These are phyloP conservation scores for Leucocoprinus gongylophorus DNA, from an alignment of 1,284 basidiomycete genomes.

Conservation along the genomic window DNA sequence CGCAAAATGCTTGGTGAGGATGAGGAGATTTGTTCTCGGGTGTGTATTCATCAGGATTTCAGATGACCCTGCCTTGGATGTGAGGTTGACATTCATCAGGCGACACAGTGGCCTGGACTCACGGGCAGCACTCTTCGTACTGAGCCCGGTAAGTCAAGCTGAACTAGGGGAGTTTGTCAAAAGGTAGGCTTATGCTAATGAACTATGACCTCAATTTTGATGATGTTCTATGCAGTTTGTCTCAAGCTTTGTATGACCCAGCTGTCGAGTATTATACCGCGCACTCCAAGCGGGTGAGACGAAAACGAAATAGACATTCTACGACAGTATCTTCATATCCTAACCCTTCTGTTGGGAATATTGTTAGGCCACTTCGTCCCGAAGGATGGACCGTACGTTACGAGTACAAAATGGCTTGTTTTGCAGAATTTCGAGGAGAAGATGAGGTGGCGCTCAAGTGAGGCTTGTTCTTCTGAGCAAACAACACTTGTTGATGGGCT, in stretches of 20 bases:
- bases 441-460: constrained; percentile 83
- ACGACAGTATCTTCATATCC: constrained; percentile 44
- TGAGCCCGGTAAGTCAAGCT: constrained; percentile 78
- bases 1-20: constrained; percentile 72
- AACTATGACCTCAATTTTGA: not conserved
- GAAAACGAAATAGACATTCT: constrained; percentile 78
- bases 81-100: constrained; percentile 78
- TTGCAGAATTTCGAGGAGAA: constrained; percentile 91
- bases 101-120: constrained; percentile 86
- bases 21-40: not conserved
- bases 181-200: constrained; percentile 40
- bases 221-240: constrained; percentile 47
- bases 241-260: constrained; percentile 81
- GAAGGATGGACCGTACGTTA: constrained; percentile 96
- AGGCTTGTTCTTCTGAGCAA: constrained; percentile 16
- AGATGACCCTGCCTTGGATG: constrained; percentile 83
- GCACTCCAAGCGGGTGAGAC: constrained; percentile 84
- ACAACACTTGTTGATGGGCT: not conserved
- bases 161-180: constrained; percentile 84
- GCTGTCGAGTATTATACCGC: constrained; percentile 90
- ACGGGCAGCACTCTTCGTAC: constrained; percentile 87
- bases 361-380: constrained; percentile 57
- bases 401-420: constrained; percentile 95
- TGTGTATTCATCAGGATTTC: constrained; percentile 8
- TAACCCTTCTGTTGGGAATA: constrained; percentile 38